Percentiles rank a stretch among this genome's conserved stretches.
These are phyloP conservation scores for Scutellospora calospora DNA, from an alignment of 371 early-diverging fungal species.

Conservation along the genomic window DNA sequence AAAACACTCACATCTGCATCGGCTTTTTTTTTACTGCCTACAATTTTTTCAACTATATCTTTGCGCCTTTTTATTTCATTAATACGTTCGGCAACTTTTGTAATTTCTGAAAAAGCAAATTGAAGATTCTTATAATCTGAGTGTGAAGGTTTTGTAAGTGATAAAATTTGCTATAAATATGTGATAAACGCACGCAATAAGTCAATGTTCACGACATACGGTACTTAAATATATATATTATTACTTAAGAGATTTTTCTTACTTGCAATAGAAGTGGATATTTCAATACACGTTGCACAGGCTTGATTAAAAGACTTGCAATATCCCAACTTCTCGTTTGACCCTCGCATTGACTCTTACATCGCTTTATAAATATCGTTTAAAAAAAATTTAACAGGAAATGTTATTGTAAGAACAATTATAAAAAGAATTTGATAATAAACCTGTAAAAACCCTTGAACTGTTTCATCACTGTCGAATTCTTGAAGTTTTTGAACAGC, in stretches of 20 bases:
- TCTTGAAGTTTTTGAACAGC: constrained; percentile 68
- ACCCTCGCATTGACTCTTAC: constrained; percentile 64
- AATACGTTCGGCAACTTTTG: constrained; percentile 79
- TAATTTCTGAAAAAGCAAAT: constrained; percentile 59
- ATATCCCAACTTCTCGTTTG: constrained; percentile 85
- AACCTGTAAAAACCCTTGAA: constrained; percentile 65
- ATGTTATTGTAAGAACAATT: not conserved
- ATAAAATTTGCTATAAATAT: constrained; percentile 67
- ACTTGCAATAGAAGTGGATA: constrained; percentile 80
- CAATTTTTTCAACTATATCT: constrained; percentile 83
- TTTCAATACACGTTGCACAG: constrained; percentile 88
- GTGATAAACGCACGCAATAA: constrained; percentile 11
- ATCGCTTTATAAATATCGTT: constrained; percentile 47
- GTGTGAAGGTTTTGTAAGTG: constrained; percentile 65
- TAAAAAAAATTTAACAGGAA: not conserved
- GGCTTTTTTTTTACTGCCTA: constrained; percentile 70
- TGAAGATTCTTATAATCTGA: constrained; percentile 63
- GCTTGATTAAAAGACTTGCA: constrained; percentile 81
- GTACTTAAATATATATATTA: not conserved
- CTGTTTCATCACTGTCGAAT: constrained; percentile 57
- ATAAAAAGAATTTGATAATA: not conserved
- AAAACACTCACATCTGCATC: constrained; percentile 67
- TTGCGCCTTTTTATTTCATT: constrained; percentile 86
- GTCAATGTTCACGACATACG: not conserved
- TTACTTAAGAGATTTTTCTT: constrained; percentile 36